Evolutionary conservation across 331 rosid species (phyloP).

Genomic region (Quercus phellos): DNA sequence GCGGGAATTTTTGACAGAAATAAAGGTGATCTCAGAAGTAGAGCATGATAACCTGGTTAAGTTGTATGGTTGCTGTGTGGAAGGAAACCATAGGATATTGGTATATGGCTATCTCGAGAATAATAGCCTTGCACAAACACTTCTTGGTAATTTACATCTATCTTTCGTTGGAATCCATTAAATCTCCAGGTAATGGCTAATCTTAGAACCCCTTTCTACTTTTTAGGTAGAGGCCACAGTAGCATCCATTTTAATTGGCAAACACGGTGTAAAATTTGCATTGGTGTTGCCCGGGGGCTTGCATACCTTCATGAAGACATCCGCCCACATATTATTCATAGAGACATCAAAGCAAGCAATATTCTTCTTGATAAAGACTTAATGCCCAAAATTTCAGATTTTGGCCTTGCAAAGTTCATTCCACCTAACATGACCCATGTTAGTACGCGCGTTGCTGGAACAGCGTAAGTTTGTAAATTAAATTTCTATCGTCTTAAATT

Average conservation of each 20-base stretch:
- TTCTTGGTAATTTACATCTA: constrained; percentile 47
- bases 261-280: constrained; percentile 49
- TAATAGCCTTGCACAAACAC: constrained; percentile 75
- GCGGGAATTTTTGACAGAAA: constrained; percentile 72
- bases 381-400: constrained; percentile 68
- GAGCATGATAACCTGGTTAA: constrained; percentile 71
- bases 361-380: constrained; percentile 60
- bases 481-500: constrained; percentile 6
- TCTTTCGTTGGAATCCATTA: constrained; percentile 3
- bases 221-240: constrained; percentile 46
- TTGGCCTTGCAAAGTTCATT: constrained; percentile 87
- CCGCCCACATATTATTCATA: constrained; percentile 63
- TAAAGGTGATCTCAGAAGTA: constrained; percentile 53
- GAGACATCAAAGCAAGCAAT: constrained; percentile 84
- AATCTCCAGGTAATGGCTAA: constrained; percentile 1
- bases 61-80: constrained; percentile 71
- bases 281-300: constrained; percentile 75
- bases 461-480: constrained; percentile 49
- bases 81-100: constrained; percentile 52
- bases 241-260: constrained; percentile 58
- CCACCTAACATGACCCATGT: constrained; percentile 62
- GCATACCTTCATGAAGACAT: constrained; percentile 69
- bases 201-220: constrained; percentile 13
- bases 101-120: constrained; percentile 76
- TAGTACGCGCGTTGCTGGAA: constrained; percentile 85